phyloP scores from a whole-genome alignment of 306 rosid genomes.

The Mimosa pudica region DNA sequence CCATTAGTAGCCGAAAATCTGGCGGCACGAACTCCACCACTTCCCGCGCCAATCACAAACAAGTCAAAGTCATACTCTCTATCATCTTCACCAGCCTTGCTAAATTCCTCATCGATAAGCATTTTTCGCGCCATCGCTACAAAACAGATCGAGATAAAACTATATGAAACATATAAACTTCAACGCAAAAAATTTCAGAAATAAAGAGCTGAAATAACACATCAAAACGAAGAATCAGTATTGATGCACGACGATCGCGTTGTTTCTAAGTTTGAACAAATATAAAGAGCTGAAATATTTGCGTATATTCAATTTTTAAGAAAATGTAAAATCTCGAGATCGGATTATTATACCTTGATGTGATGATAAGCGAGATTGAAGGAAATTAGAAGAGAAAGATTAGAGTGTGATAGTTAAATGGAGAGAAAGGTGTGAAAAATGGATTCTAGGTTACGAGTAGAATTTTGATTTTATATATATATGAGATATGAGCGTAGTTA shows the following conservation, averaged over 20 bases:
- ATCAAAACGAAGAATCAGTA: neutral
- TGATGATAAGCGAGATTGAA: neutral
- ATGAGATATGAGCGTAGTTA: neutral
- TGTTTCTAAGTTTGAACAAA: neutral
- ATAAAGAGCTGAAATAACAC: neutral
- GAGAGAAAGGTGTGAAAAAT: neutral
- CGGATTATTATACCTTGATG: neutral
- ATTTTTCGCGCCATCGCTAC: conserved; percentile 83
- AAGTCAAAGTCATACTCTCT: conserved; percentile 70
- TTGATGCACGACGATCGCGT: neutral
- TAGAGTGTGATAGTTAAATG: neutral
- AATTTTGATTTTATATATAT: too few species aligned
- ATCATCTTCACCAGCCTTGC: conserved; percentile 47
- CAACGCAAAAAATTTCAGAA: conserved; percentile 10
- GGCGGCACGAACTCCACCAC: conserved; percentile 97
- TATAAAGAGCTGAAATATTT: neutral
- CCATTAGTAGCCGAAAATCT: conserved; percentile 83
- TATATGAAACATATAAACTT: conserved; percentile 17
- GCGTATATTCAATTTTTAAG: neutral
- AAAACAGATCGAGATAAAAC: conserved; percentile 33
- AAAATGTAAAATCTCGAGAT: neutral
- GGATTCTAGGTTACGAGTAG: neutral
- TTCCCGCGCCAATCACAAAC: conserved; percentile 94
- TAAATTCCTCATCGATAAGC: conserved; percentile 68
- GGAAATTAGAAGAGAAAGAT: neutral